Base-by-base conservation (phyloP, 129 eudicot species). In the Smallanthus sonchifolius region DNA sequence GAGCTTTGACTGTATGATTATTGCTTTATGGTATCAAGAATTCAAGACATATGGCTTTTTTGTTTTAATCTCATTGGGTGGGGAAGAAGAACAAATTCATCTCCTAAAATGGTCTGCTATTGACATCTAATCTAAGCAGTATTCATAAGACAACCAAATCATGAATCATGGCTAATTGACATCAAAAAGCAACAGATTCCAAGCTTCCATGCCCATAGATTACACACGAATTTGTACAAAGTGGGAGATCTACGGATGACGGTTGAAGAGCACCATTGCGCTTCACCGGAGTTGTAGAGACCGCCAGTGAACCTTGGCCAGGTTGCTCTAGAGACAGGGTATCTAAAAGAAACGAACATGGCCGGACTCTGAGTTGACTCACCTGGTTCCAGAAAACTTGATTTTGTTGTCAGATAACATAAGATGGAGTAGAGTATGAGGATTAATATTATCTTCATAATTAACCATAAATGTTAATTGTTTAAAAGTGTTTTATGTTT, bases 11-110 rank as follows among this genome's bases (percentile, higher is more conserved):
- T 15, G 67, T 66, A 65, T 75, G 42, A 52, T 39, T 52, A 52
- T 28, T 60, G 28, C 73, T 75, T 76, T 76, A 67, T 68, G 69
- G 75, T 68, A 34, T 43, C 81, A 56, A 77, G 47, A 77, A 52
- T 65, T 51, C 73, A 51, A 67, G 55, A 76, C 80, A 76, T 54
- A 40, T 44, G 73, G 77, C 54, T 7, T 43, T 40, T 13, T 43
- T 11, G 14, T 30, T 71, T 30, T 43, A 3, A 60, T 60, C 28
- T 11, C 57, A 73, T 47, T 34, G 3, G 30, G 30, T 34, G n/a
- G 6, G 28, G 47, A 36, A 69, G 40, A 47, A 69, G 10, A 32
- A 35, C 9, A 19, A 24, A 35, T 67, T 10, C 59, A 68, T 45
- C 17, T 30, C 40, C 17, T 44, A 13, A 15, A 45, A 6, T 42